Evolutionary conservation across 2,329 filamentous ascomycete species (phyloP), one percentile per base, ranked within the genome.

Genomic region (Harringtonia aguacate): DNA sequence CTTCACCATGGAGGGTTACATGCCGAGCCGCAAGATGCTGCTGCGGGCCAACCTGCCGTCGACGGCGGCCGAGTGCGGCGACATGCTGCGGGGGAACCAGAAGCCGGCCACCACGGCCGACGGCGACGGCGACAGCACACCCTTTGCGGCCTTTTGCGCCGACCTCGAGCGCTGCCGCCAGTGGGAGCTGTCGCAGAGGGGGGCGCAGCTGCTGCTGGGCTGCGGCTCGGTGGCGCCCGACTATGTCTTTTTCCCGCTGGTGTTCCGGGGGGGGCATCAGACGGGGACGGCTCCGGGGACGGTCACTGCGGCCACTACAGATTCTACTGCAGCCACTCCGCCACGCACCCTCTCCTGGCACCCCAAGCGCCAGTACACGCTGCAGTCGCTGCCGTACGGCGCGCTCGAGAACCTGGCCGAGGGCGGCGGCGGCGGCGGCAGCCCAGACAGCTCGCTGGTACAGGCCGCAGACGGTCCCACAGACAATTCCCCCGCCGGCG

Each of bases 181-280:
- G 17, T 69, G 72, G 63, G 74, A 78, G 50, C 55, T 65, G 41
- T 66, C 66, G 4, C 46, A 50, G 8, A 48, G 57, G 27, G 65
- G 63, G 2, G 54, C 49, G 17, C 57, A 56, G 13, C 40, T 63
- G 13, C 54, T 68, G 41, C 9, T 8, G 4, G 50, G 54, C 20
- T 52, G 55, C 12, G 58, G 53, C n/a, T 58, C 53, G 8, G 53
- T 65, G 12, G 58, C 54, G 13, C 63, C 65, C 0, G 55, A 61
- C 3, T 60, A 63, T 39, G 55, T 59, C 17, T 70, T 63, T 47
- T 60, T 72, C 39, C 61, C 64, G 37, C 52, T 68, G 28, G 18
- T 15, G 2, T 50, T 49, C 34, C 21, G 17, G 2, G 43, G 46
- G 3, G 14, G 17, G 5, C 49, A 48, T n/a, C 9, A 20, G n/a